These are phyloP conservation scores for Globisporangium sylvaticum DNA, from an alignment of 352 stramenopile species.

Conservation along the genomic window DNA sequence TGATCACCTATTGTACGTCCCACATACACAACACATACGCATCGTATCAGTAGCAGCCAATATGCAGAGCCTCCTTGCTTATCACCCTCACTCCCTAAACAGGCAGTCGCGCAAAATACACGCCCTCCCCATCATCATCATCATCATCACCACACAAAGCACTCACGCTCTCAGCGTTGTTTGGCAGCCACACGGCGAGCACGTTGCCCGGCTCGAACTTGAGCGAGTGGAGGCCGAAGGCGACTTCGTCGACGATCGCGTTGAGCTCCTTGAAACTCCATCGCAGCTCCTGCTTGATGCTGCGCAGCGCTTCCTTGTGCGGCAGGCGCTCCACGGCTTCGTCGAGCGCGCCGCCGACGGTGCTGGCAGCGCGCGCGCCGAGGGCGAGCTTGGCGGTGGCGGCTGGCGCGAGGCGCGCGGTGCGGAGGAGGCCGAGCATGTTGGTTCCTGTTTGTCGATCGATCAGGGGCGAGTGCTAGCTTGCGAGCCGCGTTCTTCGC, in stretches of 20 bases:
- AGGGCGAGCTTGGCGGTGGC: slow-evolving; percentile 21
- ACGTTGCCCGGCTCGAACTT: slow-evolving; percentile 70
- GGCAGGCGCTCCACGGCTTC: slow-evolving; percentile 71
- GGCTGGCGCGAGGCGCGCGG: slow-evolving; percentile 43
- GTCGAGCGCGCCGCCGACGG: slow-evolving; percentile 64
- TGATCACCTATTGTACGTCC: slow-evolving; percentile 37
- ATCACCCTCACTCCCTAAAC: not conserved
- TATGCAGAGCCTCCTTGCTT: too few species aligned
- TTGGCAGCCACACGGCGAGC: slow-evolving; percentile 82
- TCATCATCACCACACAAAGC: not conserved
- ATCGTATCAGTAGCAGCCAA: too few species aligned
- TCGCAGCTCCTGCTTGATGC: slow-evolving; percentile 78
- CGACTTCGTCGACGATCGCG: slow-evolving; percentile 64
- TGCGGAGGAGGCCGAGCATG: slow-evolving; percentile 70
- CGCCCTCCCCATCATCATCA: not conserved
- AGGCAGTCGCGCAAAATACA: not conserved
- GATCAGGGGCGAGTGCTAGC: slow-evolving; percentile 17
- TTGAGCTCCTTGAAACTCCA: slow-evolving; percentile 87
- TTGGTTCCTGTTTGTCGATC: slow-evolving; percentile 5
- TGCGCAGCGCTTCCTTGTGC: slow-evolving; percentile 85
- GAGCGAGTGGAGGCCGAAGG: slow-evolving; percentile 72
- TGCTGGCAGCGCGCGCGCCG: slow-evolving; percentile 47
- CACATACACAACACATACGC: not conserved
- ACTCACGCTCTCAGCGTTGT: slow-evolving; percentile 73
- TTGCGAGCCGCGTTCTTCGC: slow-evolving; percentile 25